Evolutionary conservation across 2,329 filamentous ascomycete species (phyloP).

Genomic region (Pyricularia grisea): DNA sequence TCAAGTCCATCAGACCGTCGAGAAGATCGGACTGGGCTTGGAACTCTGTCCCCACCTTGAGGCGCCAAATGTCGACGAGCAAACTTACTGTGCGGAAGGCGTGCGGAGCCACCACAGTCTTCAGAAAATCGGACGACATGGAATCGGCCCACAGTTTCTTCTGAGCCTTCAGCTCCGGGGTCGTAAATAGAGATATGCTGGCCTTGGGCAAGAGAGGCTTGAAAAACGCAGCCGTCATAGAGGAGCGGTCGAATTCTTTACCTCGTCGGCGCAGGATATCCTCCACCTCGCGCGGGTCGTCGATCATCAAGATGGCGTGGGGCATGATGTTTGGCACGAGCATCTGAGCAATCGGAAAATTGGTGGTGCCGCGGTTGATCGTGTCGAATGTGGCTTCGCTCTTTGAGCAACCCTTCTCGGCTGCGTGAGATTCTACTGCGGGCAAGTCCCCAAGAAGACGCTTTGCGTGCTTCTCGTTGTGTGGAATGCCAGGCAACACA

Average conservation of each 20-base stretch:
- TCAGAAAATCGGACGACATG: conserved; percentile 20
- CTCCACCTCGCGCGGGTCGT: conserved; percentile 18
- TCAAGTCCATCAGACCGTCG: conserved; percentile 24
- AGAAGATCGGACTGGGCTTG: conserved; percentile 21
- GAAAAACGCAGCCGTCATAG: conserved; percentile 14
- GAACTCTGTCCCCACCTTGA: conserved; percentile 19
- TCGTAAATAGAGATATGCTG: conserved; percentile 17
- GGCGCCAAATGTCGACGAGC: conserved; percentile 18
- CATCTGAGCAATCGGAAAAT: conserved; percentile 15
- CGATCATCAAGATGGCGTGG: conserved; percentile 13
- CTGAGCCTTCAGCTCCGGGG: conserved; percentile 16
- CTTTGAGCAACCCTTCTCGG: not conserved
- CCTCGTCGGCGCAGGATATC: conserved; percentile 18
- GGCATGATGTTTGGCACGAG: conserved; percentile 12
- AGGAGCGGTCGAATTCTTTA: conserved; percentile 21
- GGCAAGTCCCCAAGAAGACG: not conserved
- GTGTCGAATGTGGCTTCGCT: not conserved
- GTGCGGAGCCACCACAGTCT: conserved; percentile 17
- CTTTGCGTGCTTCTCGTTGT: not conserved
- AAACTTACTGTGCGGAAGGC: conserved; percentile 13
- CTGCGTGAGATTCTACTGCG: not conserved
- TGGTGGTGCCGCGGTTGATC: not conserved
- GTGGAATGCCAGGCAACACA: not conserved
- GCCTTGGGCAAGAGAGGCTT: conserved; percentile 16
- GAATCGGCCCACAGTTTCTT: conserved; percentile 19